Evolutionary conservation across 495 filamentous ascomycete species (phyloP).

Genomic region (Letharia columbiana): DNA sequence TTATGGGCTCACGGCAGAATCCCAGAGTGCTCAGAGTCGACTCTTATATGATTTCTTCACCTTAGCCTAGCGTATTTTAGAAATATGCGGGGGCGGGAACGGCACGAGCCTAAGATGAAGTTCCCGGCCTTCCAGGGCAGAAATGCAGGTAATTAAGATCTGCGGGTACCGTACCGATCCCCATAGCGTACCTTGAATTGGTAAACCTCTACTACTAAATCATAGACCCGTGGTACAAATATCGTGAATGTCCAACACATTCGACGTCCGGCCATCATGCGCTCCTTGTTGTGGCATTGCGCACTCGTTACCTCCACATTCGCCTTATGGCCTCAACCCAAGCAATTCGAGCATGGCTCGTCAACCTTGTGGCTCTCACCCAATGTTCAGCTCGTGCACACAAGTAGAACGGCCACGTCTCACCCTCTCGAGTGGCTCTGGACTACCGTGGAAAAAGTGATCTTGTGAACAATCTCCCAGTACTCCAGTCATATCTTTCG

Average conservation of each 20-base stretch:
- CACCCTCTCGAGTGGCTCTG: constrained; percentile 12
- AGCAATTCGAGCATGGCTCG: constrained; percentile 17
- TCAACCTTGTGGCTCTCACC: constrained; percentile 15
- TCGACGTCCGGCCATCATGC: not conserved
- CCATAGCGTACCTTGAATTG: no score
- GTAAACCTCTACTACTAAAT: no score
- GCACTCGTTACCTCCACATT: not conserved
- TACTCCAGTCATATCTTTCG: not conserved
- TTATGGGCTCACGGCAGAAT: no score
- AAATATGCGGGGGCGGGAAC: no score
- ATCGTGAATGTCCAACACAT: not conserved
- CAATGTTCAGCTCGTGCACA: constrained; percentile 3
- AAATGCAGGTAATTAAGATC: no score
- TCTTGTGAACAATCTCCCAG: not conserved
- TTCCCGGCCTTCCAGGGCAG: no score
- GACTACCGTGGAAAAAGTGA: constrained; percentile 4
- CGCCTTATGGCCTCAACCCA: constrained; percentile 23
- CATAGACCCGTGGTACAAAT: not conserved
- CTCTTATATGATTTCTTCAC: no score
- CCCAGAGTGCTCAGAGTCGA: no score
- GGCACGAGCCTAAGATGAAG: no score
- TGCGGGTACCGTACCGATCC: no score
- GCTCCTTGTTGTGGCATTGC: not conserved
- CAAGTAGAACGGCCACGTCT: not conserved
- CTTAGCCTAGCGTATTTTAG: no score